Base-by-base conservation (phyloP, 208 protist species). In the Acanthamoeba rhysodes region DNA sequence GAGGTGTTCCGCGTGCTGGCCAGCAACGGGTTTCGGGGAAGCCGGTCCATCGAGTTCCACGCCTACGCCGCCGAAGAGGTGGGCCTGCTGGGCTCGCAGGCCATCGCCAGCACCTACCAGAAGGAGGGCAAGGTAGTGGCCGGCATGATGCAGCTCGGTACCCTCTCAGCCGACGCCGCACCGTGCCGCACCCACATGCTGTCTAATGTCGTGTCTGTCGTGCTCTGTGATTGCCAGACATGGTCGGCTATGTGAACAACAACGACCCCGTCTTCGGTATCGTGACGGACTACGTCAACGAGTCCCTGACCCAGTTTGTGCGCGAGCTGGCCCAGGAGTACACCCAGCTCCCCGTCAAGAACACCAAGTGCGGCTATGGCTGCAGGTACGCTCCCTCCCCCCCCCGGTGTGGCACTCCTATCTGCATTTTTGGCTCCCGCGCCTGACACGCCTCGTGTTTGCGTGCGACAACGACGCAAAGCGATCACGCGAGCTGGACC, bases 61-160 rank as follows among this genome's bases (percentile, higher is more conserved):
- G 94, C 70, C 57, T 96, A 96, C 53, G 95, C 95, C 48, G 95
- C 94, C 18, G 95, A 96, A 45, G 95, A 96, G n/a, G 94, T 95
- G 12, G 95, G 95, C 14, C 95, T 96, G 27, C 70, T 20, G 7
- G 95, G 95, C 59, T 96, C 94, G 37, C 94, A 96, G 53, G 95
- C 90, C 34, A 96, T 96, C 70, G 95, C 95, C 14, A 64, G 45
- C 72, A 41, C 64, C 59, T 96, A 96, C 66, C 68, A 96, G 37
- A 57, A 41, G 45, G 32, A 72, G 50, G 95, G 95, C 57, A 59
- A 78, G 72, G 57, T 80, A 32, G 94, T 96, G 24, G 95, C 74
- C 27, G 64, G 84, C 57, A 96, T 96, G 95, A 50, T 96, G 95
- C 95, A 96, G 95, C 87, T 96, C 41, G 95, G 84, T 90, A 64